Conservation (phyloP, 495 filamentous ascomycete genomes). For the Bacidia gigantensis region DNA sequence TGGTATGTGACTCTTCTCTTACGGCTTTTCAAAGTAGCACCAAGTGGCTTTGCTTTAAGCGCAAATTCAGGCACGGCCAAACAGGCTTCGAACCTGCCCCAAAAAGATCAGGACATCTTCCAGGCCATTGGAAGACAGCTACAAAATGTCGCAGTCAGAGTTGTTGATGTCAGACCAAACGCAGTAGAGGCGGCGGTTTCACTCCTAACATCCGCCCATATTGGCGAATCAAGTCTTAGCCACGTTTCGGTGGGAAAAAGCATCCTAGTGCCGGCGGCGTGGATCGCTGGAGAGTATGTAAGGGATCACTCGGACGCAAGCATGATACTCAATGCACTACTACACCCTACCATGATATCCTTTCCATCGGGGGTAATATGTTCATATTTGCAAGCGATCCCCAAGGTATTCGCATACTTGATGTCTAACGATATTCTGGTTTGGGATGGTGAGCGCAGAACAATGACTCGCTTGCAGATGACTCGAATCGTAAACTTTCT, state of each 20-base stretch:
- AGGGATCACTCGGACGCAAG: constrained; percentile 49
- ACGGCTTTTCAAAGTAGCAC: constrained; percentile 60
- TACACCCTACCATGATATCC: constrained; percentile 47
- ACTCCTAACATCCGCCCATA: constrained; percentile 42
- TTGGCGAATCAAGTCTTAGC: constrained; percentile 19
- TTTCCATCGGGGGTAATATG: constrained; percentile 51
- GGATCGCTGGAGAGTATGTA: constrained; percentile 81
- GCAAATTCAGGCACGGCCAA: neutral
- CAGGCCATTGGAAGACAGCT: constrained; percentile 70
- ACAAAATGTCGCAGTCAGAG: constrained; percentile 81
- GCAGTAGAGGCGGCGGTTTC: constrained; percentile 72
- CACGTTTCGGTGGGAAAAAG: constrained; percentile 36
- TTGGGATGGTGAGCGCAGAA: constrained; percentile 55
- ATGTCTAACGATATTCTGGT: constrained; percentile 36
- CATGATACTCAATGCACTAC: constrained; percentile 53
- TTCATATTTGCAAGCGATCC: constrained; percentile 71
- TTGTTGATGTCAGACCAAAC: constrained; percentile 61
- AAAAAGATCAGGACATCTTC: constrained; percentile 31
- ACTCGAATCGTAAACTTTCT: constrained; percentile 68
- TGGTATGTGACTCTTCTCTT: constrained; percentile 87
- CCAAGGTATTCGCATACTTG: constrained; percentile 67
- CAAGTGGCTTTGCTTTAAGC: constrained; percentile 13
- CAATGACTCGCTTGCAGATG: constrained; percentile 58
- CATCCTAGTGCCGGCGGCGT: constrained; percentile 58
- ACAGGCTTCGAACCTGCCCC: neutral